Conservation (phyloP, 2,329 filamentous ascomycete species). For the Apiospora sp. region DNA sequence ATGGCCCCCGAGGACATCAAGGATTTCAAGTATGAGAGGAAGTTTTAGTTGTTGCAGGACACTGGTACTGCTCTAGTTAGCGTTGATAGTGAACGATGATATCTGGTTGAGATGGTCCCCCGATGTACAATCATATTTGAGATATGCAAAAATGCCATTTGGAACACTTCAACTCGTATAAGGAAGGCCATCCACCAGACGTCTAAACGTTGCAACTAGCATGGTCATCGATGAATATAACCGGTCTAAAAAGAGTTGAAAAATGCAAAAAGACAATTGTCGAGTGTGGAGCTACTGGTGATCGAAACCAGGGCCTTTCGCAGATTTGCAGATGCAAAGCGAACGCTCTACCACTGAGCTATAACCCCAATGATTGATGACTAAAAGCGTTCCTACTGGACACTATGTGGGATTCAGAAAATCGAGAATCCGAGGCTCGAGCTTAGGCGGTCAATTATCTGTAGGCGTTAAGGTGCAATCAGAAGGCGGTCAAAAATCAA, state of each 20-base stretch:
- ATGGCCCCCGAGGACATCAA: conserved; percentile 24
- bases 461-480: background rate
- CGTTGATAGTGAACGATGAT: too few relatives aligned
- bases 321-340: conserved; percentile 5
- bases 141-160: too few relatives aligned
- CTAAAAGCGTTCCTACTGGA: background rate
- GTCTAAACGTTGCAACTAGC: too few relatives aligned
- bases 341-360: conserved; percentile 19
- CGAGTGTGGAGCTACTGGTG: conserved; percentile 9
- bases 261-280: background rate
- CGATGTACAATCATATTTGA: background rate
- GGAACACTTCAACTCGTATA: too few relatives aligned
- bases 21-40: conserved; percentile 9
- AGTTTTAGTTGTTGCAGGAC: background rate
- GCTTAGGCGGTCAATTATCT: conserved; percentile 1
- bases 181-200: too few relatives aligned
- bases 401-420: rapidly evolving
- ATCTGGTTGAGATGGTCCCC: background rate
- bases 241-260: background rate
- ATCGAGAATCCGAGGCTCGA: background rate
- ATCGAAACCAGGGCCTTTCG: conserved; percentile 19
- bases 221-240: too few relatives aligned
- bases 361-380: conserved; percentile 1
- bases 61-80: background rate
- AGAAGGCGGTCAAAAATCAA: background rate